These are phyloP conservation scores for Gnomoniopsis smithogilvyi DNA, from an alignment of 2,329 filamentous ascomycete species.

Conservation along the genomic window DNA sequence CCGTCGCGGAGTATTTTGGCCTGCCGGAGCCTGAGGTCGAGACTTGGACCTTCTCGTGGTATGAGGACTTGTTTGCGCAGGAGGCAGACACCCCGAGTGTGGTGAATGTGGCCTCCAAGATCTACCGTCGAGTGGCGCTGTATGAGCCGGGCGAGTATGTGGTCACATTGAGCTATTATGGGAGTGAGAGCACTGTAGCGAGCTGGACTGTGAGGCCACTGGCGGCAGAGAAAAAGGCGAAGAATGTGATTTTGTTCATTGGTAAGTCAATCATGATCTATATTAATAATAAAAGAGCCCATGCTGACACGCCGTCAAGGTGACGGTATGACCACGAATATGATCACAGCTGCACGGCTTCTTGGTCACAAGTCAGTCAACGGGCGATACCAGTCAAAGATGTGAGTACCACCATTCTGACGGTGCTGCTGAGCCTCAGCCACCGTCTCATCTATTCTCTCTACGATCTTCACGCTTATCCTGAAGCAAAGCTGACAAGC, in stretches of 20 bases:
- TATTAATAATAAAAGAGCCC: not conserved
- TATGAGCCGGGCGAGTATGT: constrained; percentile 78
- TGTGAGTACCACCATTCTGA: constrained; percentile 34
- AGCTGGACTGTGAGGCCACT: constrained; percentile 75
- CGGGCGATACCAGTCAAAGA: constrained; percentile 72
- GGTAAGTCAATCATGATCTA: constrained; percentile 44
- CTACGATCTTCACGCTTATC: no score
- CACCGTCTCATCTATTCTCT: no score
- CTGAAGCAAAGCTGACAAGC: no score
- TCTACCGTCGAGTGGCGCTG: constrained; percentile 71
- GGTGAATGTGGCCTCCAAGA: constrained; percentile 78
- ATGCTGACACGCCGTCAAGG: constrained; percentile 16
- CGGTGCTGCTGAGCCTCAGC: no score
- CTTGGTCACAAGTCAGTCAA: constrained; percentile 82
- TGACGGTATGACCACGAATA: constrained; percentile 70
- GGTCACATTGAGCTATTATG: constrained; percentile 74
- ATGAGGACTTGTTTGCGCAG: constrained; percentile 76
- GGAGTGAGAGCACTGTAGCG: constrained; percentile 66
- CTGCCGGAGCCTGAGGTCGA: constrained; percentile 69
- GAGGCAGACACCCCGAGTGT: constrained; percentile 66
- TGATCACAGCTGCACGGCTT: constrained; percentile 76
- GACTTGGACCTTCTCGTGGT: constrained; percentile 82
- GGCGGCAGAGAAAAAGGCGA: constrained; percentile 67
- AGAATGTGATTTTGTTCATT: constrained; percentile 84
- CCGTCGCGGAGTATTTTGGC: constrained; percentile 65